Percentiles rank a stretch among this genome's conserved stretches.
These are phyloP conservation scores for Micractinium conductrix DNA, from an alignment of 139 green algal genomes.

Conservation along the genomic window DNA sequence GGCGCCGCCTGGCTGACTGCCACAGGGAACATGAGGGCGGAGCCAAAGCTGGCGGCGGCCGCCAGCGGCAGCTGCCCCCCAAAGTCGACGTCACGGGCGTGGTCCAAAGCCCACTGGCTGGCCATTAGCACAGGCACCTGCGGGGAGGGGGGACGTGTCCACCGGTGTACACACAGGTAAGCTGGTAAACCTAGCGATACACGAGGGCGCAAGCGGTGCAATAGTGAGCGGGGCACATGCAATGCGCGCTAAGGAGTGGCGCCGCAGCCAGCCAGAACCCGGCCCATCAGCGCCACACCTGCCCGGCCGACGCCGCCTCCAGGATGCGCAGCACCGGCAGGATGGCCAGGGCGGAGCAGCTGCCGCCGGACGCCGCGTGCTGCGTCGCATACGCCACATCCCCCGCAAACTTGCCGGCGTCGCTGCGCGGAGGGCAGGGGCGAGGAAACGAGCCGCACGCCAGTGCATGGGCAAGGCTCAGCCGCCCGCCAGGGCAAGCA, in stretches of 20 bases:
- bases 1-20: neutral
- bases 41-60: neutral
- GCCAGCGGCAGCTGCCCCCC: conserved; percentile 2
- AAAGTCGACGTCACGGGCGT: neutral
- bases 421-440: neutral
- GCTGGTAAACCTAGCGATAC: too few relatives aligned
- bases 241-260: too few relatives aligned
- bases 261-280: too few relatives aligned
- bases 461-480: too few relatives aligned
- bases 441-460: too few relatives aligned
- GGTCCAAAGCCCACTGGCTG: neutral
- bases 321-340: neutral
- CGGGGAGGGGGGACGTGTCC: too few relatives aligned
- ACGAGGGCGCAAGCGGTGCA: too few relatives aligned
- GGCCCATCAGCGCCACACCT: too few relatives aligned
- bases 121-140: neutral
- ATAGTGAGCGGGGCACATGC: too few relatives aligned
- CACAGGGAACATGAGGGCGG: neutral
- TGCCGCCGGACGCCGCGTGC: neutral
- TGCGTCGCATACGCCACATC: neutral
- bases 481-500: too few relatives aligned
- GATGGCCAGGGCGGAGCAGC: neutral
- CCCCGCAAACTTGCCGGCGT: neutral
- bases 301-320: neutral
- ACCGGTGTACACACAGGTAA: too few relatives aligned